Base-by-base conservation (phyloP, 495 filamentous ascomycete species). In the Xylaria telfairii region DNA sequence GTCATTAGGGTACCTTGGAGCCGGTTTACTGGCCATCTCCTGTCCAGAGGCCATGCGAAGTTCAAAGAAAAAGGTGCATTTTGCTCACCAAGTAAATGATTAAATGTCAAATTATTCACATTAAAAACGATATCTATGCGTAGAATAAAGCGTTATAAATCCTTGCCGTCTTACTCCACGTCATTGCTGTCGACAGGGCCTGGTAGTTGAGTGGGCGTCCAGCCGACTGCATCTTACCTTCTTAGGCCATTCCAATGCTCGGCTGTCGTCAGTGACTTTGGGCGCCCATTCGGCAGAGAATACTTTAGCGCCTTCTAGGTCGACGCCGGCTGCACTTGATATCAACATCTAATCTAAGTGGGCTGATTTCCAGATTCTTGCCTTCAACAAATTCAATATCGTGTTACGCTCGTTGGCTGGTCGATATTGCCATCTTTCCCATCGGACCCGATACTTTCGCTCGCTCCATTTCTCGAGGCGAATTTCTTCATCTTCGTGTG, bases 231-330 rank as follows among this genome's bases (percentile, higher is more conserved):
- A 39, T 54, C 24, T 17, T n/a, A 39, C 61, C 24, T 19, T n/a
- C 39, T 32, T 32, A 19, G 61, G 10, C 61, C 21, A 46, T 41
- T 53, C 46, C 15, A 24, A 15, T 28, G 0, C 64, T 66, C 47
- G 64, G 64, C 64, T 37, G 21, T 54, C 64, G 64, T 66, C 64
- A 66, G 64, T 19, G 21, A 37, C 17, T 8, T 65, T 49, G 19
- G 26, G 26, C 44, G 34, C 21, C 19, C 21, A 65, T 42, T 24
- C 2, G 28, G 46, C 44, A 59, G 17, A 37, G 44, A 34, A 49
- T 66, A 39, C 64, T 54, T 53, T 66, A 34, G 64, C 47, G 47
- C 42, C 17, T 49, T 51, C 30, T 65, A 44, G 62, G 30, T 12
- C 51, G 24, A 51, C 44, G 51, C 3, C 32, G 15, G 12, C 19